Conservation (phyloP, 352 stramenopile species). For the Nothophytophthora sp. region DNA sequence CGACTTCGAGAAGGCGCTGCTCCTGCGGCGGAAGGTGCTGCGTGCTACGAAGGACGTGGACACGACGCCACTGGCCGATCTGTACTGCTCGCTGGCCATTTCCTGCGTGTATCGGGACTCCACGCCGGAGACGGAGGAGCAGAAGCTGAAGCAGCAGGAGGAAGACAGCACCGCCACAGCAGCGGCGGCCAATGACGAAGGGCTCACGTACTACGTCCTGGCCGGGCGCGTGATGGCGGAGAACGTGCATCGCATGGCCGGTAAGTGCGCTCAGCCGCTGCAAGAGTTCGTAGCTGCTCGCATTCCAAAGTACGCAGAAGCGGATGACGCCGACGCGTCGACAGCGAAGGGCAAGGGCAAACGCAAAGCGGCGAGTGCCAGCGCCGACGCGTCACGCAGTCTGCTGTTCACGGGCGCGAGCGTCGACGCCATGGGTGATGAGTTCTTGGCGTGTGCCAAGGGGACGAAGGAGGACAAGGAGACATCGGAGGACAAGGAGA, state of each 20-base stretch:
- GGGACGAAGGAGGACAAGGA: slow-evolving; percentile 31
- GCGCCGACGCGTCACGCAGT: slow-evolving; percentile 12
- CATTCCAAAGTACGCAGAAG: slow-evolving; percentile 52
- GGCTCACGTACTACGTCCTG: slow-evolving; percentile 82
- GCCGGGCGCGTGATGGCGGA: slow-evolving; percentile 79
- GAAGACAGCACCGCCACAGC: slow-evolving; percentile 23
- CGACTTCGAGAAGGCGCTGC: slow-evolving; percentile 81
- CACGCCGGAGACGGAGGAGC: slow-evolving; percentile 15
- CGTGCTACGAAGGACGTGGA: slow-evolving; percentile 61
- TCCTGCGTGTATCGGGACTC: slow-evolving; percentile 83
- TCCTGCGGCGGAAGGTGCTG: slow-evolving; percentile 73
- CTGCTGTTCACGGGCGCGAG: slow-evolving; percentile 54
- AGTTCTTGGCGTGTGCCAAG: slow-evolving; percentile 58
- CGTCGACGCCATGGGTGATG: slow-evolving; percentile 51
- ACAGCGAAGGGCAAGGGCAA: slow-evolving; percentile 69
- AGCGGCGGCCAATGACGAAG: slow-evolving; percentile 46
- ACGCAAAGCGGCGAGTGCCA: slow-evolving; percentile 36
- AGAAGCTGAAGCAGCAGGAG: slow-evolving; percentile 8
- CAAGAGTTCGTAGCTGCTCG: slow-evolving; percentile 51
- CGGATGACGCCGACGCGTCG: slow-evolving; percentile 11
- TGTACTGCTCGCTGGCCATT: slow-evolving; percentile 86
- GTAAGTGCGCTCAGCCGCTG: slow-evolving; percentile 38
- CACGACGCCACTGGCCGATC: slow-evolving; percentile 77
- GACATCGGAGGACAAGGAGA: slow-evolving; percentile 19
- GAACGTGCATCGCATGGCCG: slow-evolving; percentile 70